Evolutionary conservation across 768 basidiomycete genomes (phyloP), one percentile per base, ranked within the genome.

Genomic region (Cyclocybe cylindracea): DNA sequence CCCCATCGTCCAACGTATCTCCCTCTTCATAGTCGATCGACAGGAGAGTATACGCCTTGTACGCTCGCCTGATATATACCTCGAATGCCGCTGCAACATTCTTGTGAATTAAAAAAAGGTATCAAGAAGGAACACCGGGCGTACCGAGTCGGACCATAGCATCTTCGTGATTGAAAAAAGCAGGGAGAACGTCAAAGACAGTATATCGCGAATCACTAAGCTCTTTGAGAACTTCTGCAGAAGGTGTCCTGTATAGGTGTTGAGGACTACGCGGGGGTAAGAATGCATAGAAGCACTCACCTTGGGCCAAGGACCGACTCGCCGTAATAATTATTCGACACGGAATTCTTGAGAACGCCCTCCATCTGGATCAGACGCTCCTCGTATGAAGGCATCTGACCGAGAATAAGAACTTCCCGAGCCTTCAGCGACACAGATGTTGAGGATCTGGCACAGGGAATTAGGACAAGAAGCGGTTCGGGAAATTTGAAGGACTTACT

Each of bases 1-100:
- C 92, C 31, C 88, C 91, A 54, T 92, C 91, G 59, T 93, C 93
- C 14, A 82, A 65, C 14, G 83, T 80, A 62, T 95, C 91, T 4
- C 93, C 96, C 66, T 94, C 92, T 63, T 98, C 94, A 66, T 96
- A 94, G 67, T 98, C 96, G 52, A 99, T 80, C 32, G 91, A 91
- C 46, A 97, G 77, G 39, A 98, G 70, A 16, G 84, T 87, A 72
- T 99, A 99, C 4, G 93, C 96, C 56, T 89, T 87, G 73, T 99
- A 99, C 6, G 93, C 94, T 57, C 96, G 91, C 48, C 96, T 87
- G 53, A 98, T 82, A 64, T 98, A 99, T 19, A 96, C 94, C 69
- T 98, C 96, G 44, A 97, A 85, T 8, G 96, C 89, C 70, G 96
- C 95, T 92, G 55, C 6, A 39, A 51, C 33, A 37, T 29, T 39